Evolutionary conservation across 2,329 filamentous ascomycete species (phyloP).

Genomic region (Diaporthe eres): DNA sequence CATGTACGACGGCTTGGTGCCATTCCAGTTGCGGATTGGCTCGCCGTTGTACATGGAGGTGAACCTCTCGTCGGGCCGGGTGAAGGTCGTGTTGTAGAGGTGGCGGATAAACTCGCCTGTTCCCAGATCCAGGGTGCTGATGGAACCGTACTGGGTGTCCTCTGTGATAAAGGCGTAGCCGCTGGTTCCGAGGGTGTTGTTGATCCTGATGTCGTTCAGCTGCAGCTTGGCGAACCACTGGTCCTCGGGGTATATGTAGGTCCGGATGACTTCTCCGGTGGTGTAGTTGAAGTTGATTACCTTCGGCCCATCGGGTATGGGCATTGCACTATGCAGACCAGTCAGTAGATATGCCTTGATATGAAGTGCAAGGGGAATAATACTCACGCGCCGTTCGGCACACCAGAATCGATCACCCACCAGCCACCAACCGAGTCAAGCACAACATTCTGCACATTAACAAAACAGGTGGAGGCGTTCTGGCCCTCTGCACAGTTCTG

Average conservation of each 20-base stretch:
- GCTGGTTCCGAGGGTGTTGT: background rate
- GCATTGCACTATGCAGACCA: background rate
- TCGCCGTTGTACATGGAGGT: slow-evolving; percentile 19
- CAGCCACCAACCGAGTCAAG: slow-evolving; percentile 10
- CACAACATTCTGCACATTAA: slow-evolving; percentile 5
- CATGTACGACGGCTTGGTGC: slow-evolving; percentile 3
- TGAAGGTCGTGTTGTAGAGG: slow-evolving; percentile 12
- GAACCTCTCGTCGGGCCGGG: slow-evolving; percentile 10
- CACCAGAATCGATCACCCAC: slow-evolving; percentile 22
- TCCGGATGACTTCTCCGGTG: background rate
- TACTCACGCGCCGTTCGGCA: background rate
- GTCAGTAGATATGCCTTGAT: background rate
- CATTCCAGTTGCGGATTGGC: slow-evolving; percentile 18
- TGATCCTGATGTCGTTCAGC: slow-evolving; percentile 6
- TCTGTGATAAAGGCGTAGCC: slow-evolving; percentile 19
- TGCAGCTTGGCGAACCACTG: slow-evolving; percentile 5
- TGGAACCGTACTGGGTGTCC: slow-evolving; percentile 13
- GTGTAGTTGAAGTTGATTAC: slow-evolving; percentile 8
- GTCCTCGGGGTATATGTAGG: background rate
- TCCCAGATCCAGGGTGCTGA: background rate
- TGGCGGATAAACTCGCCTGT: slow-evolving; percentile 10
- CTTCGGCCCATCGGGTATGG: background rate
- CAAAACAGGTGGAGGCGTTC: slow-evolving; percentile 1
- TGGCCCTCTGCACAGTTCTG: slow-evolving; percentile 6
- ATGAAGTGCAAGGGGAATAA: no score